Evolutionary conservation across 2,329 filamentous ascomycete genomes (phyloP).

Genomic region (Parasarocladium wereldwijsianum): DNA sequence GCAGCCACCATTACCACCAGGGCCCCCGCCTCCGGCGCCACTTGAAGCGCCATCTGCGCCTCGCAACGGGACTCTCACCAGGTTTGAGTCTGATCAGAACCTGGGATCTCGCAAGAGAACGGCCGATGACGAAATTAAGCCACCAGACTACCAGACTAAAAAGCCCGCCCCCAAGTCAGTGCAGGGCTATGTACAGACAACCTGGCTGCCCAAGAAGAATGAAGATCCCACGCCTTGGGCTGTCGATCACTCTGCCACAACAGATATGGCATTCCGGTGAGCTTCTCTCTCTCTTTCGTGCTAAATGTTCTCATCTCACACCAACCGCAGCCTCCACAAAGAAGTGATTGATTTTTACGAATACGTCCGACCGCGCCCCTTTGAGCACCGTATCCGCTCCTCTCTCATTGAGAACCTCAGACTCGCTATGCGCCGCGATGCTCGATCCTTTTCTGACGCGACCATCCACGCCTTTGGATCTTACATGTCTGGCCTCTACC

Average conservation of each 20-base stretch:
- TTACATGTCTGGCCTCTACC: constrained; percentile 66
- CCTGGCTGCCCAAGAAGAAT: constrained; percentile 32
- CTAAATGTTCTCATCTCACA: background rate
- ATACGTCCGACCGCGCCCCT: constrained; percentile 62
- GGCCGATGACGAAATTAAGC: constrained; percentile 51
- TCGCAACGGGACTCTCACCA: constrained; percentile 9
- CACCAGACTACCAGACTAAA: constrained; percentile 36
- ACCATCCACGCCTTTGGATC: constrained; percentile 76
- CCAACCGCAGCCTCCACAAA: constrained; percentile 56
- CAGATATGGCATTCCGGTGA: constrained; percentile 42
- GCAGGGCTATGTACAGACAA: constrained; percentile 32
- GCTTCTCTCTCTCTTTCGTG: constrained; percentile 10
- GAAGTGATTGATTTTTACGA: constrained; percentile 84
- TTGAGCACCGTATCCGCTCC: constrained; percentile 61
- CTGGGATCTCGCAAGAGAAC: constrained; percentile 63
- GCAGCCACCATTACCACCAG: constrained; percentile 10
- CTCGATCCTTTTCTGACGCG: constrained; percentile 38
- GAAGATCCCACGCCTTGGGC: constrained; percentile 49
- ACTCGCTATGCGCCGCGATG: constrained; percentile 35
- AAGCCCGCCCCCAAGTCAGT: constrained; percentile 32
- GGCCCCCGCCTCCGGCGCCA: constrained; percentile 9
- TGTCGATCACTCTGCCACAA: constrained; percentile 37
- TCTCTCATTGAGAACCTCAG: constrained; percentile 59
- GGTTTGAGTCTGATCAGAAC: constrained; percentile 14
- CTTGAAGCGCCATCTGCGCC: constrained; percentile 11